Percentiles rank a stretch among this genome's conserved stretches.
Conservation (phyloP, 2,329 filamentous ascomycete species). For the Verticillium longisporum region DNA sequence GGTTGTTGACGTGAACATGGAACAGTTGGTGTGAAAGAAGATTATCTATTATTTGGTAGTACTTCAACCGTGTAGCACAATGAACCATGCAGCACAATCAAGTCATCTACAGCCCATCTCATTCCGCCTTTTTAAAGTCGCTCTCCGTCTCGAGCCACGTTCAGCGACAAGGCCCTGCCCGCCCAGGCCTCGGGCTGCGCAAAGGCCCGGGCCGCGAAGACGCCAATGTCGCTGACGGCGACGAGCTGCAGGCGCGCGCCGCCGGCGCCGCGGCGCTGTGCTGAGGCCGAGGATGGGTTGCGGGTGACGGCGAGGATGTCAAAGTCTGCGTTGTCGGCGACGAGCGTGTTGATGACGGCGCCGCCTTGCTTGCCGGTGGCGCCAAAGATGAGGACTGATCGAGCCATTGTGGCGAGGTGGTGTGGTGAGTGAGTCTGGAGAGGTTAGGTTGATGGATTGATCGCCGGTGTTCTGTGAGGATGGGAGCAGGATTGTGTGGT, state of each 20-base stretch:
- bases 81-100: too few relatives aligned
- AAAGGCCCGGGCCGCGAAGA: constrained; percentile 29
- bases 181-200: constrained; percentile 21
- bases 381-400: constrained; percentile 24
- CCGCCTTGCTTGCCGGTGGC: constrained; percentile 31
- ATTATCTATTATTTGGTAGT: too few relatives aligned
- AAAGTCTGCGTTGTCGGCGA: constrained; percentile 25
- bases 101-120: not conserved
- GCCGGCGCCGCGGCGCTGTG: constrained; percentile 35
- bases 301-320: constrained; percentile 56
- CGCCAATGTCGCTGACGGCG: constrained; percentile 28
- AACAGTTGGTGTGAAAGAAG: too few relatives aligned
- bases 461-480: too few relatives aligned
- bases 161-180: constrained; percentile 24
- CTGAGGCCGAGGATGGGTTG: constrained; percentile 40
- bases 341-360: constrained; percentile 18
- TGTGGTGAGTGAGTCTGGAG: too few relatives aligned
- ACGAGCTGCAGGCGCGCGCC: constrained; percentile 27
- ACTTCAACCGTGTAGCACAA: too few relatives aligned
- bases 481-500: too few relatives aligned
- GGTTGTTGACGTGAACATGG: too few relatives aligned
- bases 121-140: constrained; percentile 35
- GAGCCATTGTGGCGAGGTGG: constrained; percentile 12
- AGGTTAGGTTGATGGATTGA: too few relatives aligned
- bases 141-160: constrained; percentile 48